phyloP scores from a whole-genome alignment of 129 eudicot species.

The Tagetes patula region DNA sequence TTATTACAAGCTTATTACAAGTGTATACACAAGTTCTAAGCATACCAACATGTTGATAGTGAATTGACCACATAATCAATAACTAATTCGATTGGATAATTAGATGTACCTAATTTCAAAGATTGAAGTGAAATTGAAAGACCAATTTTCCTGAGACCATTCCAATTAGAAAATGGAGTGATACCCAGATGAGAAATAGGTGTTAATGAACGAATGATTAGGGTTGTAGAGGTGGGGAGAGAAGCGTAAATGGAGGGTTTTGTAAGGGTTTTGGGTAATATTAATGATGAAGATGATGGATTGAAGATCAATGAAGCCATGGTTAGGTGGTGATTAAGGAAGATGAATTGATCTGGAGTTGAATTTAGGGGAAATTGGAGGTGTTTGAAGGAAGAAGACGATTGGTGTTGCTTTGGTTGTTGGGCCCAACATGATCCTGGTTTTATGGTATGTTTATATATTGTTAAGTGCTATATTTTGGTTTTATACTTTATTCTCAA shows the following conservation, averaged over 20 bases:
- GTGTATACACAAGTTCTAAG: neutral
- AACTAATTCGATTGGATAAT: neutral
- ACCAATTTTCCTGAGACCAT: constrained; percentile 51
- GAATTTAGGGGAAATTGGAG: constrained; percentile 27
- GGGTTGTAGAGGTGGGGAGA: constrained; percentile 33
- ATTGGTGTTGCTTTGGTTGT: constrained; percentile 27
- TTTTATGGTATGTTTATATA: neutral
- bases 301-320: constrained; percentile 61
- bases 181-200: constrained; percentile 46
- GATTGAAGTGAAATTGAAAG: constrained; percentile 42
- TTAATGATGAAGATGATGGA: constrained; percentile 30
- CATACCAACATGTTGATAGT: neutral
- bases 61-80: too few relatives aligned
- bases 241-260: constrained; percentile 29
- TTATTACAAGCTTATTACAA: neutral
- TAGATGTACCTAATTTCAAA: constrained; percentile 47
- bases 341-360: constrained; percentile 16
- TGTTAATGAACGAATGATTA: constrained; percentile 33
- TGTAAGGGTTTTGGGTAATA: constrained; percentile 14
- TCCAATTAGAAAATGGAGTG: constrained; percentile 50
- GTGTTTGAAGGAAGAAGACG: constrained; percentile 23
- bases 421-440: constrained; percentile 34
- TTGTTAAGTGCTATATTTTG: too few relatives aligned
- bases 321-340: constrained; percentile 24
- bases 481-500: too few relatives aligned